Percentiles rank a stretch among this genome's conserved stretches.
phyloP scores from a whole-genome alignment of 768 basidiomycete genomes.

The Tricholoma furcatifolium region DNA sequence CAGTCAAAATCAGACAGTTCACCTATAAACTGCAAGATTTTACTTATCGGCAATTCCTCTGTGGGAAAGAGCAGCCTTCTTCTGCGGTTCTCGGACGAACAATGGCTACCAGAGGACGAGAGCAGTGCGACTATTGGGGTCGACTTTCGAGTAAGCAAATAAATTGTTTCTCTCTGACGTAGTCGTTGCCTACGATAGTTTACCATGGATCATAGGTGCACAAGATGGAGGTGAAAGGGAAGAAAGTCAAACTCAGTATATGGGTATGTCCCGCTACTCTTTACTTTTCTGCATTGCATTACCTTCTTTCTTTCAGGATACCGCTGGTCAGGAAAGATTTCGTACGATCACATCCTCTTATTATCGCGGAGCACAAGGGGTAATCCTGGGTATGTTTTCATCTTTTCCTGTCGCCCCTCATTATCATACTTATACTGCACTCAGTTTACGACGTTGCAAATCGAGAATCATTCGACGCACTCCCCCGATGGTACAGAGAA shows the following conservation, averaged over 20 bases:
- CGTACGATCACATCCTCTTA: constrained; percentile 94
- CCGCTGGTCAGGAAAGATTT: constrained; percentile 96
- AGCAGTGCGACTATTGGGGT: constrained; percentile 83
- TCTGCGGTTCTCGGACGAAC: constrained; percentile 94
- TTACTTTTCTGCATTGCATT: background rate
- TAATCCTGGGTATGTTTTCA: constrained; percentile 60
- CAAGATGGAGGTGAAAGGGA: constrained; percentile 82
- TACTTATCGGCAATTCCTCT: constrained; percentile 84
- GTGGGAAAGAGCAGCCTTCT: constrained; percentile 93
- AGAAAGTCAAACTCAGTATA: constrained; percentile 90
- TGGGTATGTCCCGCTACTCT: constrained; percentile 72
- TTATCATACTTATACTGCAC: background rate
- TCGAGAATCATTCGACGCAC: constrained; percentile 88
- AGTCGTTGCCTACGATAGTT: background rate
- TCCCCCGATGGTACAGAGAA: constrained; percentile 91
- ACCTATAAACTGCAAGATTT: constrained; percentile 76
- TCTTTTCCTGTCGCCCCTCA: background rate
- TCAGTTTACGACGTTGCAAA: constrained; percentile 95
- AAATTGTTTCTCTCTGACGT: background rate
- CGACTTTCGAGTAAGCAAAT: constrained; percentile 70
- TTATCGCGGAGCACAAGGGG: constrained; percentile 86
- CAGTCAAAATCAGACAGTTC: constrained; percentile 27
- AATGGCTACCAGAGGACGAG: constrained; percentile 92
- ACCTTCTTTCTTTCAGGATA: constrained; percentile 56
- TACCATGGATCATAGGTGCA: constrained; percentile 56